Evolutionary conservation across 805 yeast species (phyloP).

Genomic region (Torulaspora franciscae): DNA sequence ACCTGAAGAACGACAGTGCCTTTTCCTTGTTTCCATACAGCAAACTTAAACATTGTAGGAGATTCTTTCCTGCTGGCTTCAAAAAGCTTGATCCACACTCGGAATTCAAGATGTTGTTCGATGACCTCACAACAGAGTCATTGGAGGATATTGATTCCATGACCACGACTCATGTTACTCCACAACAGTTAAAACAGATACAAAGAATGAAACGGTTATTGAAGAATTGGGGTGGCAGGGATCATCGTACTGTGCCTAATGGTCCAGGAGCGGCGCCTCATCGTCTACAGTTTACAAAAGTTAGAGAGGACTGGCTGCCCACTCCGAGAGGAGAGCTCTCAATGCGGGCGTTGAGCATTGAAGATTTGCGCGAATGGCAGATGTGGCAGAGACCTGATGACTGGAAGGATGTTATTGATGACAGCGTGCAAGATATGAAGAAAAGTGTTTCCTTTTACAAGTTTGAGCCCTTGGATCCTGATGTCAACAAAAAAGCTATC

Average conservation of each 20-base stretch:
- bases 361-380: constrained; percentile 39
- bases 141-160: constrained; percentile 72
- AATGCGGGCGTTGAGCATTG: constrained; percentile 50
- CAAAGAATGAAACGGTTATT: constrained; percentile 48
- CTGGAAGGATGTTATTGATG: constrained; percentile 47
- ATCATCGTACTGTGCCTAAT: constrained; percentile 69
- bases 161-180: constrained; percentile 63
- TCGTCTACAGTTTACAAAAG: constrained; percentile 61
- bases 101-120: constrained; percentile 67
- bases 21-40: constrained; percentile 23
- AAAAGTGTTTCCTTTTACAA: constrained; percentile 52
- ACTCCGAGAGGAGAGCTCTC: constrained; percentile 53
- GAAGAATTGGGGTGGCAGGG: constrained; percentile 83
- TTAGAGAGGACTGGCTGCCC: constrained; percentile 79
- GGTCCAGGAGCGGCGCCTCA: constrained; percentile 45
- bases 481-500: constrained; percentile 34
- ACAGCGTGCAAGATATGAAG: constrained; percentile 37
- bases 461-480: constrained; percentile 41
- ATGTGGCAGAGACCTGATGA: constrained; percentile 39
- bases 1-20: constrained; percentile 29
- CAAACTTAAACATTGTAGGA: constrained; percentile 13
- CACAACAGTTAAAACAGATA: constrained; percentile 61
- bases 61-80: constrained; percentile 27
- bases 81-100: constrained; percentile 66
- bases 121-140: constrained; percentile 61